Evolutionary conservation across 768 basidiomycete species (phyloP).

Genomic region (Collybiopsis luxurians): DNA sequence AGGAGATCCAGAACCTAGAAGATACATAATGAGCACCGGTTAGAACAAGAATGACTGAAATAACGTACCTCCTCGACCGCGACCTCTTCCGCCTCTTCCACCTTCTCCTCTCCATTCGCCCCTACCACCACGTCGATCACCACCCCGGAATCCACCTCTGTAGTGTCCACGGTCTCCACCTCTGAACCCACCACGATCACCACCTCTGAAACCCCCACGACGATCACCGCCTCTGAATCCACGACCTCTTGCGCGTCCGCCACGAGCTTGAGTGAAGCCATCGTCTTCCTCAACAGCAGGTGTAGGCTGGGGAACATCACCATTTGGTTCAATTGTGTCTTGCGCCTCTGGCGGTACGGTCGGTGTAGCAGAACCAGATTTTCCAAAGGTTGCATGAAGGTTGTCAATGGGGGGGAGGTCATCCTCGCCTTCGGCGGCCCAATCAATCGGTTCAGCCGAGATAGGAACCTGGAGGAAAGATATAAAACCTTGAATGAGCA

Average conservation of each 20-base stretch:
- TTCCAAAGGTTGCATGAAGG: conserved; percentile 74
- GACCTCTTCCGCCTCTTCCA: conserved; percentile 36
- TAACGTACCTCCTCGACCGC: conserved; percentile 35
- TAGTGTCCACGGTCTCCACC: conserved; percentile 9
- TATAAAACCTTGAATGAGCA: not conserved
- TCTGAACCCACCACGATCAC: conserved; percentile 24
- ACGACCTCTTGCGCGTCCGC: conserved; percentile 27
- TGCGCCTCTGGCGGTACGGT: conserved; percentile 30
- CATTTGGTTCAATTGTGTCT: conserved; percentile 28
- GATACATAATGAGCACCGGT: not conserved
- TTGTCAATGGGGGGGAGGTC: conserved; percentile 74
- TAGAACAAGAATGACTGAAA: not conserved
- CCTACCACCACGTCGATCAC: conserved; percentile 34
- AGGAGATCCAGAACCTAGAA: conserved; percentile 15
- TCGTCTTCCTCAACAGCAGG: conserved; percentile 48
- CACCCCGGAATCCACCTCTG: conserved; percentile 31
- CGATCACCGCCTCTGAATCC: conserved; percentile 21
- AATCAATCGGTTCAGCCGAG: conserved; percentile 56
- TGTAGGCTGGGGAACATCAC: conserved; percentile 20
- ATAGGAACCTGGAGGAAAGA: conserved; percentile 3
- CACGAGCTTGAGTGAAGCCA: conserved; percentile 54
- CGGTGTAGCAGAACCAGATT: conserved; percentile 71
- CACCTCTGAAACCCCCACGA: conserved; percentile 22
- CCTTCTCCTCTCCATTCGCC: conserved; percentile 52
- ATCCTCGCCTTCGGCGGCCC: conserved; percentile 79